Evolutionary conservation across 139 green algal genomes (phyloP), one percentile per base, ranked within the genome.

Genomic region (Haematococcus sp.): DNA sequence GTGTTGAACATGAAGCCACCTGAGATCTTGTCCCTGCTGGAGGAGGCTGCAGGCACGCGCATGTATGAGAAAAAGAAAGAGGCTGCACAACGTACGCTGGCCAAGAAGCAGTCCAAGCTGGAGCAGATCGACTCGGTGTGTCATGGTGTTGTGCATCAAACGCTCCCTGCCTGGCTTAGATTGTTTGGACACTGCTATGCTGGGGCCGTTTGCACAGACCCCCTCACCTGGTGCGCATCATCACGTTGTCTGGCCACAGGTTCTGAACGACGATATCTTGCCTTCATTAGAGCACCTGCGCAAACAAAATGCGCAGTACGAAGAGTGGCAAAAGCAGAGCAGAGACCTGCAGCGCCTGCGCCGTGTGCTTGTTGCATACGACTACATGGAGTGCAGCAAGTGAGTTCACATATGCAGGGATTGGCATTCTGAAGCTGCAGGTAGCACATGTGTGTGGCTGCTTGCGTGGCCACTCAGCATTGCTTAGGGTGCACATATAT

Each of bases 31-130:
- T 90, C 88, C 13, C 93, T 99, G 89, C 85, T 99, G 72, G 96
- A 99, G 73, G 96, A 99, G 85, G 96, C 91, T 0, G 87, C 86
- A 1, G 96, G 96, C 28, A 99, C 96, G 4, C 91, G 94, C 64
- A 98, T 99, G 91, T 99, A 98, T 81, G 95, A 99, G 77, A 93
- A 87, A 63, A 99, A 99, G 84, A 98, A 98, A 85, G 92, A 97
- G 52, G 81, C 52, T 27, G 90, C 92, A 1, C 67, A 92, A 35
- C 88, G 90, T 31, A 97, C 94, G 22, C 83, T 99, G 71, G 91
- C 94, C 11, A 98, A 98, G 85, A 99, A 99, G 88, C 83, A 98
- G 80, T 63, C 87, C 23, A 94, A 96, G 76, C 85, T 99, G 66
- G 86, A 93, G 2, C 94, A 99, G 80, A 99, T 99, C 63, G 92